A percentile compares a stretch with the other conserved stretches of the same genome.
Conservation (phyloP, 192 early-diverging fungal genomes). For the Linderina pennispora region DNA sequence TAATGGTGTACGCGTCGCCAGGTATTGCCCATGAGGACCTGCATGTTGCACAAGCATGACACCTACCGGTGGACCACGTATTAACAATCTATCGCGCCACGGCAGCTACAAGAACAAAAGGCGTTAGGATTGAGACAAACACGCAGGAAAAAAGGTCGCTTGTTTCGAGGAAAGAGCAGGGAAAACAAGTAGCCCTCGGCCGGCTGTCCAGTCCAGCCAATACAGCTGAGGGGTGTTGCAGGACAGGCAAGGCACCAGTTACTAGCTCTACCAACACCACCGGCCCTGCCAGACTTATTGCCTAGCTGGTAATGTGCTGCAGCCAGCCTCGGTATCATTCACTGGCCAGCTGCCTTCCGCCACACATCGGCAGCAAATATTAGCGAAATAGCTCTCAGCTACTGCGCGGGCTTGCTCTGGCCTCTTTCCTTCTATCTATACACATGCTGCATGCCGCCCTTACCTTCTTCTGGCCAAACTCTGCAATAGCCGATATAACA, state of each 20-base stretch:
- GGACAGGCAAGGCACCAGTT: too few species aligned
- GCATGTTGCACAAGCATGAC: not conserved
- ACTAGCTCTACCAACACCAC: too few species aligned
- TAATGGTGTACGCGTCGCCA: not conserved
- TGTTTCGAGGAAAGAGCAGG: not conserved
- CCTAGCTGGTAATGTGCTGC: too few species aligned
- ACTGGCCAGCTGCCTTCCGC: too few species aligned
- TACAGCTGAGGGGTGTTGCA: too few species aligned
- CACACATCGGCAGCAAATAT: too few species aligned
- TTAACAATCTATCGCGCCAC: slow-evolving; percentile 3
- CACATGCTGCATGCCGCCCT: not conserved
- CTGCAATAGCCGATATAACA: not conserved
- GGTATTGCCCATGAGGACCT: not conserved
- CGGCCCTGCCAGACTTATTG: too few species aligned
- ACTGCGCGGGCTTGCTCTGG: too few species aligned
- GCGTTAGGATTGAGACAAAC: slow-evolving; percentile 1
- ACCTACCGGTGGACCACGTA: slow-evolving; percentile 13
- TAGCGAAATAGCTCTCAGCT: too few species aligned
- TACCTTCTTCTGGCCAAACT: slow-evolving; percentile 7
- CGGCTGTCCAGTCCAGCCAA: too few species aligned
- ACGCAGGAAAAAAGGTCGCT: not conserved
- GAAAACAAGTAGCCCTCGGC: not conserved
- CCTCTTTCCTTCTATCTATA: too few species aligned
- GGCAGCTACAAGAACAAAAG: slow-evolving; percentile 4
- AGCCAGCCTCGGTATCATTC: too few species aligned